Percentiles rank a stretch among this genome's conserved stretches.
These are phyloP conservation scores for Vaccinium macrocarpon DNA, from an alignment of 148 eudicot species.

Conservation along the genomic window DNA sequence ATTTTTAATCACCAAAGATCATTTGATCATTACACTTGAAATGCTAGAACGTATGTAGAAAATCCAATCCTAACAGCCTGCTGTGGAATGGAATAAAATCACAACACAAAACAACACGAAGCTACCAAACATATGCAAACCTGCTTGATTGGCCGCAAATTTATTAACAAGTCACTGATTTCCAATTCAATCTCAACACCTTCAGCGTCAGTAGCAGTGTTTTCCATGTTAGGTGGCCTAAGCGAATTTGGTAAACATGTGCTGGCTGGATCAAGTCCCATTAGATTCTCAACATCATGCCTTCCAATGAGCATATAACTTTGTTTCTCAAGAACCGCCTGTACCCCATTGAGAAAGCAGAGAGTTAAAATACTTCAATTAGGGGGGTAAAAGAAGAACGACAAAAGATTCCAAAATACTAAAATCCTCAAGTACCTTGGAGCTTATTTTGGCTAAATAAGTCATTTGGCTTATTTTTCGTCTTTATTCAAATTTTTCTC, in stretches of 20 bases:
- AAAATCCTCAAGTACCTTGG: background rate
- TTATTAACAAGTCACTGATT: conserved; percentile 72
- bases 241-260: conserved; percentile 64
- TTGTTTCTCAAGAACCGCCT: conserved; percentile 99
- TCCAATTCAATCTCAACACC: conserved; percentile 62
- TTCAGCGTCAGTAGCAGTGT: conserved; percentile 60
- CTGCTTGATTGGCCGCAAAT: conserved; percentile 93
- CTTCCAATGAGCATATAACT: conserved; percentile 99
- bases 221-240: conserved; percentile 33
- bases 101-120: background rate
- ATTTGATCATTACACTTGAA: background rate
- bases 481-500: too few relatives aligned
- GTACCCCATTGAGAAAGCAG: conserved; percentile 19
- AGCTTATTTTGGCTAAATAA: too few relatives aligned
- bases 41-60: background rate
- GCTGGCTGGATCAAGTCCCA: conserved; percentile 90
- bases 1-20: background rate
- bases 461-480: too few relatives aligned
- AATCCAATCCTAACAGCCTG: conserved; percentile 1
- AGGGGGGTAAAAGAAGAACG: background rate
- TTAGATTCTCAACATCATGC: conserved; percentile 86
- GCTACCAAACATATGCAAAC: conserved; percentile 30
- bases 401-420: conserved; percentile 12
- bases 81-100: background rate
- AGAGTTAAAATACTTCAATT: background rate